Evolutionary conservation across 305 asterid genomes (phyloP).

Genomic region (Fraxinus dipetala): DNA sequence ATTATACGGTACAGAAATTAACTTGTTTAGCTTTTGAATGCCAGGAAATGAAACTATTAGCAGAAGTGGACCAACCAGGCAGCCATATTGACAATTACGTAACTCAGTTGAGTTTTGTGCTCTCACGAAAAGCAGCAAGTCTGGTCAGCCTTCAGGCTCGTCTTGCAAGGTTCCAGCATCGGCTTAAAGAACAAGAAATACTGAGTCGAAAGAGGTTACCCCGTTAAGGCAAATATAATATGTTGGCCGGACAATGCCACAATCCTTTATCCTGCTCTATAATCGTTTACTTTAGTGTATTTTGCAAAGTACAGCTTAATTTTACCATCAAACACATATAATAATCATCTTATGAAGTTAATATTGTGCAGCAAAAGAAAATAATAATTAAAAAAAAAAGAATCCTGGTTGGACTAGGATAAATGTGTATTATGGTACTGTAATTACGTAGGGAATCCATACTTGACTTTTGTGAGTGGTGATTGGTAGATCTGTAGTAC

Average conservation of each 20-base stretch:
- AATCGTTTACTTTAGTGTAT: slow-evolving; percentile 27
- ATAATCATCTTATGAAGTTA: background rate
- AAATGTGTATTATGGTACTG: background rate
- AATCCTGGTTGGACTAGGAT: background rate
- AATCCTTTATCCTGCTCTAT: slow-evolving; percentile 15
- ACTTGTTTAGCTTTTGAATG: slow-evolving; percentile 24
- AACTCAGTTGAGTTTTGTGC: slow-evolving; percentile 75
- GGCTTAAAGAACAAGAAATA: slow-evolving; percentile 77
- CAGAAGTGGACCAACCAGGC: slow-evolving; percentile 93
- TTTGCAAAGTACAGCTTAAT: slow-evolving; percentile 37
- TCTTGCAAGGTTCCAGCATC: slow-evolving; percentile 93
- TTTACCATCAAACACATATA: slow-evolving; percentile 30
- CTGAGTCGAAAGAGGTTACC: slow-evolving; percentile 63
- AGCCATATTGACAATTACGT: slow-evolving; percentile 84
- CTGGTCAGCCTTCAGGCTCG: slow-evolving; percentile 92
- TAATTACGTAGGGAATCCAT: background rate
- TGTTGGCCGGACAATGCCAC: background rate
- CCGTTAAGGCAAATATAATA: slow-evolving; percentile 33
- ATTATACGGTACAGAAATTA: background rate
- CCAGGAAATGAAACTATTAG: slow-evolving; percentile 93
- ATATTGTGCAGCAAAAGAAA: background rate
- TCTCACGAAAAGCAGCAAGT: slow-evolving; percentile 90
- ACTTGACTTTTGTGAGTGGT: background rate
- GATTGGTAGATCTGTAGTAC: background rate
- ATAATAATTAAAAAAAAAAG: background rate